Percentiles rank a stretch among this genome's conserved stretches.
Evolutionary conservation across 2,329 filamentous ascomycete genomes (phyloP).

Genomic region (Xylariaceae sp.): DNA sequence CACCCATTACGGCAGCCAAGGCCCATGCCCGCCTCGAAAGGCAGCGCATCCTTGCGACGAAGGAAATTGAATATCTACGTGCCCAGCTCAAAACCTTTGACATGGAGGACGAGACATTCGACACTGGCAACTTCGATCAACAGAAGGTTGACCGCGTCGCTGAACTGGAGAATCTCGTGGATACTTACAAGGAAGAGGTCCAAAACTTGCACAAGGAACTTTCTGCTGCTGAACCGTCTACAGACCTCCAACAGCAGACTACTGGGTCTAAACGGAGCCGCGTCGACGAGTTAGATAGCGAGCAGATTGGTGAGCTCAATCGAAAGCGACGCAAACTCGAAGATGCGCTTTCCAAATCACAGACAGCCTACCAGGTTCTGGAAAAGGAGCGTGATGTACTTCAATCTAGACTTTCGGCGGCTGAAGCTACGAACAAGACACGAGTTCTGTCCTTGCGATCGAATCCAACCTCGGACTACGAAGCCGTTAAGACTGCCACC

Average conservation of each 20-base stretch:
- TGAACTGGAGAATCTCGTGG: conserved; percentile 80
- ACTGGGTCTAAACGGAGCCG: conserved; percentile 62
- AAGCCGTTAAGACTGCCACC: conserved; percentile 79
- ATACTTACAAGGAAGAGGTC: conserved; percentile 80
- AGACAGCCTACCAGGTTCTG: conserved; percentile 68
- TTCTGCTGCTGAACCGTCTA: conserved; percentile 54
- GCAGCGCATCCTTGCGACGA: conserved; percentile 78
- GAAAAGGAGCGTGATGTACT: conserved; percentile 69
- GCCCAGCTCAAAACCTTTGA: conserved; percentile 89
- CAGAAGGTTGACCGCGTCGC: conserved; percentile 70
- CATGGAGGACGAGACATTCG: conserved; percentile 81
- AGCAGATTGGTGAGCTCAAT: conserved; percentile 76
- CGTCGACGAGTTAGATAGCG: conserved; percentile 56
- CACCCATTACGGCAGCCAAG: conserved; percentile 56
- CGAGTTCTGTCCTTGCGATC: conserved; percentile 80
- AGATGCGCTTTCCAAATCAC: conserved; percentile 46
- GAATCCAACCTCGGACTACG: conserved; percentile 86
- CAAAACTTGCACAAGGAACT: conserved; percentile 71
- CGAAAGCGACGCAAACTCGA: conserved; percentile 72
- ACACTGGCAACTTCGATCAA: conserved; percentile 74
- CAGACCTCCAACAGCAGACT: conserved; percentile 35
- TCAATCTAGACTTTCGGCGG: conserved; percentile 66
- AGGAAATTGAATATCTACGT: conserved; percentile 90
- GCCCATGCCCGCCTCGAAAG: conserved; percentile 73
- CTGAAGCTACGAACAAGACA: conserved; percentile 65